Percentiles rank a stretch among this genome's conserved stretches.
These are phyloP conservation scores for Coemansia umbellata DNA, from an alignment of 192 early-diverging fungal species.

Conservation along the genomic window DNA sequence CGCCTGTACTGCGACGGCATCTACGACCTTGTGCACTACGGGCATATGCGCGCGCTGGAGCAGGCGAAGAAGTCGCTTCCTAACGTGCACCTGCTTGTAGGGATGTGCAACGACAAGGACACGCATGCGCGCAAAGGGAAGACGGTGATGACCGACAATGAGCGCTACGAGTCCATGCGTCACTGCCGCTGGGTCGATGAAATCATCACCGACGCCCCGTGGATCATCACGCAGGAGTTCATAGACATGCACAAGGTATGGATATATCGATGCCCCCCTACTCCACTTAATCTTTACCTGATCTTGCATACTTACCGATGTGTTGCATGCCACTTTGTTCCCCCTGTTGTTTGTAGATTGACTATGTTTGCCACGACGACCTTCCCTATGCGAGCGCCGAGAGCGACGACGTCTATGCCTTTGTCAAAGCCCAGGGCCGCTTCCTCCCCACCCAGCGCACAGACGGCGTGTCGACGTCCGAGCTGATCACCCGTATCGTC, in stretches of 20 bases:
- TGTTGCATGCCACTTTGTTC: no score
- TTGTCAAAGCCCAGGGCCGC: slow-evolving; percentile 72
- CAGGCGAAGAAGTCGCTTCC: slow-evolving; percentile 80
- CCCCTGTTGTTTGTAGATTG: slow-evolving; percentile 51
- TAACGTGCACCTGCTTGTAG: slow-evolving; percentile 72
- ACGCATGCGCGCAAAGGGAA: slow-evolving; percentile 78
- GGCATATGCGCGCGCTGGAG: slow-evolving; percentile 74
- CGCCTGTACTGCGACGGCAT: slow-evolving; percentile 87
- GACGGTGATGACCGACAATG: slow-evolving; percentile 72
- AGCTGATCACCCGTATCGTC: slow-evolving; percentile 80
- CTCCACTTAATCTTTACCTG: no score
- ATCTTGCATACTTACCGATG: no score
- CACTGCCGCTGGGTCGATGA: slow-evolving; percentile 87
- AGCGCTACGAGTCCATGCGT: slow-evolving; percentile 73
- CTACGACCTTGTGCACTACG: slow-evolving; percentile 82
- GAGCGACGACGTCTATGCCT: slow-evolving; percentile 70
- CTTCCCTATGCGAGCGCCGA: slow-evolving; percentile 71
- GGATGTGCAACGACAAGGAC: slow-evolving; percentile 68
- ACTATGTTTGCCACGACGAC: slow-evolving; percentile 82
- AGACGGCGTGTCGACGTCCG: slow-evolving; percentile 78
- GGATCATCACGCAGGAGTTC: slow-evolving; percentile 72
- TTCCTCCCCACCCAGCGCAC: slow-evolving; percentile 66
- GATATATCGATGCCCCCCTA: no score
- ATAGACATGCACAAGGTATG: slow-evolving; percentile 64
- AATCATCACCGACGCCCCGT: slow-evolving; percentile 72